phyloP scores from a whole-genome alignment of 306 rosid species.

The Corylus avellana region DNA sequence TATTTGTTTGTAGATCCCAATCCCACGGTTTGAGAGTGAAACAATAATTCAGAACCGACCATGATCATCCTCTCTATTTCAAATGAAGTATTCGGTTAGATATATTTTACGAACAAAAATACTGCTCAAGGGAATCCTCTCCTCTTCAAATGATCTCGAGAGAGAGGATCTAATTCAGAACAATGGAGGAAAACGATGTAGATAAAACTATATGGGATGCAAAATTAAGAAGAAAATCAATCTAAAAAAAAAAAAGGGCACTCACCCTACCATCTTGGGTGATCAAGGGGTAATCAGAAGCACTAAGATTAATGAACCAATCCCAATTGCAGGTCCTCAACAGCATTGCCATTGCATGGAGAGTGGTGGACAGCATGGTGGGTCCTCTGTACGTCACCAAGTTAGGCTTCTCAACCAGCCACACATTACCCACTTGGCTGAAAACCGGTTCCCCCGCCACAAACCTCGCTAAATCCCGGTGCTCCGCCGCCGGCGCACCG shows the following conservation, averaged over 20 bases:
- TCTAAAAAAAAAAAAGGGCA: constrained; percentile 28
- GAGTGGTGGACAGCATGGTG: constrained; percentile 92
- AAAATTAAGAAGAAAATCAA: neutral
- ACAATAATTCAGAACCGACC: no score
- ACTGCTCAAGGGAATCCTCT: no score
- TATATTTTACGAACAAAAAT: no score
- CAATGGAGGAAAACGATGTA: neutral
- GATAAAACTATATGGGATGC: neutral
- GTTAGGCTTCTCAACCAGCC: constrained; percentile 76
- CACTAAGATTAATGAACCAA: constrained; percentile 95
- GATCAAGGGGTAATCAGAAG: constrained; percentile 84
- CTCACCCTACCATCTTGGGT: constrained; percentile 99
- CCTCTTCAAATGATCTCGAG: neutral
- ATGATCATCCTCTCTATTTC: no score
- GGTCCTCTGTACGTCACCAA: constrained; percentile 93
- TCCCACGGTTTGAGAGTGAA: neutral
- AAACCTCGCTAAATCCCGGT: constrained; percentile 48
- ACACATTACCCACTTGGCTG: constrained; percentile 72
- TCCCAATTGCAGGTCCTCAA: constrained; percentile 71
- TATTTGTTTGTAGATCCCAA: no score
- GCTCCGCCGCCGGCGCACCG: constrained; percentile 66
- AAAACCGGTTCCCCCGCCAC: constrained; percentile 60
- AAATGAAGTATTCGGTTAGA: no score
- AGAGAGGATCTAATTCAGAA: neutral
- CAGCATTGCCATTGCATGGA: constrained; percentile 80